Conservation (phyloP, 73 alveolate species). For the Tetrahymena borealis region DNA sequence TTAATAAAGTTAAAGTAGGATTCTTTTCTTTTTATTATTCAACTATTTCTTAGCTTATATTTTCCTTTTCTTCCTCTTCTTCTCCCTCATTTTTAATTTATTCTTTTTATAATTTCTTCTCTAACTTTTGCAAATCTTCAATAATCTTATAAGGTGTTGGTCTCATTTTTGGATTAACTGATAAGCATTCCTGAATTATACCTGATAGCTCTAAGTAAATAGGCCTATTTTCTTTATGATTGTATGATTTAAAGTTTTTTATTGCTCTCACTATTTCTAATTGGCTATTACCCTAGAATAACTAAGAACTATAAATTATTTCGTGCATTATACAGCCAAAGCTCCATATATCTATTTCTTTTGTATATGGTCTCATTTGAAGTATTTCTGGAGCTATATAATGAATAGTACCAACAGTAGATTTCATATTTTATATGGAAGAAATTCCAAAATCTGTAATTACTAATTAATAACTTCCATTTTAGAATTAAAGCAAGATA, state of each 20-base stretch:
- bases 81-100: not conserved
- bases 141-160: not conserved
- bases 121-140: no score
- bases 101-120: not conserved
- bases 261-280: not conserved
- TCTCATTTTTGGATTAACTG: not conserved
- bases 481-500: not conserved
- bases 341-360: not conserved
- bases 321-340: not conserved
- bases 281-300: not conserved
- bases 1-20: no score
- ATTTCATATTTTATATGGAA: not conserved
- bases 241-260: not conserved
- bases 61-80: not conserved
- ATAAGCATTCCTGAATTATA: not conserved
- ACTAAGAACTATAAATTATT: not conserved
- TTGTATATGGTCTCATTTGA: not conserved
- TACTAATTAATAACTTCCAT: not conserved
- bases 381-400: not conserved
- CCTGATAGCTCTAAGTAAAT: not conserved
- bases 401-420: not conserved
- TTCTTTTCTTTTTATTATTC: no score
- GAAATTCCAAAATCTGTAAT: not conserved
- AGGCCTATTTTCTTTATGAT: not conserved
- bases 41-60: no score